Base-by-base conservation (phyloP, 2,329 filamentous ascomycete genomes). In the Neonectria coccinea region DNA sequence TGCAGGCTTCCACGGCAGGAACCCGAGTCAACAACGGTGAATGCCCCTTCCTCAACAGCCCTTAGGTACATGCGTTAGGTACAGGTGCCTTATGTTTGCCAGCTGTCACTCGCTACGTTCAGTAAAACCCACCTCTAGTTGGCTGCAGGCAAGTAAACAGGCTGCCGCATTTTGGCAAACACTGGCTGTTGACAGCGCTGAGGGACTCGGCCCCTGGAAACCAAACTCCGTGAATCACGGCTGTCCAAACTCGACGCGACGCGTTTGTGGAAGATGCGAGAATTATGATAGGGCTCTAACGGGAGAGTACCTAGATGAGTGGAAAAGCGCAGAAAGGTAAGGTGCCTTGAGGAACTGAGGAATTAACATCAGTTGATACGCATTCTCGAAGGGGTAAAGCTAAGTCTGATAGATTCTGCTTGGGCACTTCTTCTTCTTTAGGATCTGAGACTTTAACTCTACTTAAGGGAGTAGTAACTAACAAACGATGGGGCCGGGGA, bases 1-100 rank as follows among this genome's bases (percentile, higher is more conserved):
- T 56, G 53, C 20, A 42, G 31, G 53, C 25, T 57, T 52, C 59
- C 27, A 8, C 18, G 29, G 48, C 48, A 51, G 29, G 48, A 51
- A 51, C 48, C 48, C 20, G 33, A 33, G n/a, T 8, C 27, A 33
- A 51, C 11, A 11, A 5, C 4, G 7, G n/a, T 20, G 48, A 20
- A 10, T 20, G 48, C 9, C 3, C 27, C 11, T 51, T 33, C 16
- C 27, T 50, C n/a, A 50, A 50, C 16, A 31, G 12, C 25, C 27
- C n/a, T 36, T 33, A 33, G 27, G 48, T 4, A 33, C 11, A 29
- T n/a, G 16, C 33, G 27, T 16, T 48, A 25, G 44, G 18, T 25
- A 25, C 22, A 16, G 22, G 20, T 4, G 25, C 18, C 45, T 27
- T 25, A 16, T 8, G 18, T 18, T 33, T 20, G 29, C 14, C 14